Evolutionary conservation across 1,284 basidiomycete genomes (phyloP), one percentile per base, ranked within the genome.

Genomic region (Apiotrichum gamsii): DNA sequence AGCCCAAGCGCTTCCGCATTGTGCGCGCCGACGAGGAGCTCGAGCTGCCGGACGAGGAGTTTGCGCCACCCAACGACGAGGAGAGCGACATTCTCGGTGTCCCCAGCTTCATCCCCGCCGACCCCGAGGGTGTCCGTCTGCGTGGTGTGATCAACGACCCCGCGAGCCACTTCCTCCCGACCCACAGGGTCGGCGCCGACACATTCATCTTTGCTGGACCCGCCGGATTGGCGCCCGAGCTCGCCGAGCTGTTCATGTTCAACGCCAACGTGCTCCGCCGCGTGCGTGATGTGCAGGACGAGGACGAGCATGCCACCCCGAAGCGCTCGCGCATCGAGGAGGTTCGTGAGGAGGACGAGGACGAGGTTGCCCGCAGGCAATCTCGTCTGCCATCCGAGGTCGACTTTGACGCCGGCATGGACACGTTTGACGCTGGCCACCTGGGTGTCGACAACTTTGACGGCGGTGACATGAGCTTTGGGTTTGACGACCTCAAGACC

Each of bases 71-170:
- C 15, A 75, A 78, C 24, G 79, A 79, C 19, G 75, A 75, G 84
- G 88, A 67, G 79, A 85, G 55, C 43, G 78, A 78, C 44, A 91
- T 93, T 53, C 73, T 88, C 35, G 81, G 82, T 3, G 80, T 84
- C 52, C 84, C 89, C 52, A 81, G 82, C 42, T 91, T 84, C 67
- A 81, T 95, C 39, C 88, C 90, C 6, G 80, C 84, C 24, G 89
- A 90, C 11, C 76, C 85, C 2, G 78, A 85, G 43, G 80, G 89
- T 43, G 83, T 90, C 78, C 83, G 84, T 19, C 76, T 94, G 9
- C 77, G 87, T 42, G 83, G 87, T 62, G 89, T 94, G 59, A 82
- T 86, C 30, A 81, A 84, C 20, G 88, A 95, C 61, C 90, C 90
- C 14, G 74, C 87, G 3, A 75, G 83, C 3, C 83, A 91, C 65